Evolutionary conservation across 2,329 filamentous ascomycete species (phyloP).

Genomic region (Teratosphaeriaceae sp.): DNA sequence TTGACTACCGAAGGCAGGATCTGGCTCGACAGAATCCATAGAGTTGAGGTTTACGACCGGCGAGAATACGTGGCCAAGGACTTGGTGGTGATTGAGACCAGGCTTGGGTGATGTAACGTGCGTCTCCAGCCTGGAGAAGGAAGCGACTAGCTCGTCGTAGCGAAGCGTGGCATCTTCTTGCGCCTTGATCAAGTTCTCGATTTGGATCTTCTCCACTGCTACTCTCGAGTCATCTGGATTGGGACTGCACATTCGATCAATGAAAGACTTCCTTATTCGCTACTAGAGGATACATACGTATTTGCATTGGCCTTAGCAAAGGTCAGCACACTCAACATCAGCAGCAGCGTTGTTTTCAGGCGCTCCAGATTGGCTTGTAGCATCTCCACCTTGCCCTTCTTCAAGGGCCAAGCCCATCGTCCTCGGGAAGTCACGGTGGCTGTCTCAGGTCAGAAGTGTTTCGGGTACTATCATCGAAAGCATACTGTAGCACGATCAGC

Average conservation of each 20-base stretch:
- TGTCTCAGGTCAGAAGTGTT: background rate
- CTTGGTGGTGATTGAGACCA: too few relatives aligned
- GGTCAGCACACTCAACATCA: slow-evolving; percentile 14
- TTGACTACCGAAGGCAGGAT: background rate
- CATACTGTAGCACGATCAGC: background rate
- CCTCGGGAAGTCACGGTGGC: slow-evolving; percentile 1
- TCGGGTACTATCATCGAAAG: too few relatives aligned
- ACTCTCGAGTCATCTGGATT: background rate
- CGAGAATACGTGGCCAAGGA: too few relatives aligned
- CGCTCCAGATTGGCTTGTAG: slow-evolving; percentile 14
- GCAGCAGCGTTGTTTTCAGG: slow-evolving; percentile 13
- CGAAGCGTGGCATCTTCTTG: slow-evolving; percentile 10
- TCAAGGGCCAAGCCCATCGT: slow-evolving; percentile 9
- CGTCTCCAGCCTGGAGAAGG: background rate
- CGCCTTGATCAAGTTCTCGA: slow-evolving; percentile 10
- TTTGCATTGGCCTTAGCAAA: slow-evolving; percentile 6
- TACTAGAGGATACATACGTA: too few relatives aligned
- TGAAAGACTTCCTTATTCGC: background rate
- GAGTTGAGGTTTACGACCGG: too few relatives aligned
- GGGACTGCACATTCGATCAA: too few relatives aligned
- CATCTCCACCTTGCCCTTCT: slow-evolving; percentile 10
- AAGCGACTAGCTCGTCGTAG: slow-evolving; percentile 10
- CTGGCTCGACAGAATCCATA: background rate
- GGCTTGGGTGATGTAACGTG: background rate
- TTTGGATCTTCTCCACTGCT: slow-evolving; percentile 10